Percentiles rank a stretch among this genome's conserved stretches.
phyloP scores from a whole-genome alignment of 2,329 filamentous ascomycete species.

The Arthroderma sp. region DNA sequence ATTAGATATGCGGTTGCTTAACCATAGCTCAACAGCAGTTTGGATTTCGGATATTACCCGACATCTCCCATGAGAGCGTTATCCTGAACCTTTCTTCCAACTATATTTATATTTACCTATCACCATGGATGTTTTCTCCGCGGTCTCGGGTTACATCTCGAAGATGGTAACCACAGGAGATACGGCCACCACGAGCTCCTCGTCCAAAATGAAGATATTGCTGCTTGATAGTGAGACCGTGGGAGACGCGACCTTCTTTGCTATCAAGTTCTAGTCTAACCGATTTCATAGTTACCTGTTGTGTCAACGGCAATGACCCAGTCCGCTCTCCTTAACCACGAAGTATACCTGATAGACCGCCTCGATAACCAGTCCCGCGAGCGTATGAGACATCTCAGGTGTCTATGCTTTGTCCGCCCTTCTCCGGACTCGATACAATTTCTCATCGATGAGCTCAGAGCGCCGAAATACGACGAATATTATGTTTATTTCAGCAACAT shows the following conservation, averaged over 20 bases:
- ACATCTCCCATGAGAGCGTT: background rate
- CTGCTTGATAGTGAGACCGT: conserved; percentile 85
- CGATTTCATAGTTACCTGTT: conserved; percentile 54
- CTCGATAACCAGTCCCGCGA: conserved; percentile 81
- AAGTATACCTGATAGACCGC: conserved; percentile 95
- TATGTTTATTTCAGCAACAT: conserved; percentile 97
- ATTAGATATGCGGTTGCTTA: background rate
- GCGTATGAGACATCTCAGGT: conserved; percentile 95
- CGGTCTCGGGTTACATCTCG: conserved; percentile 85
- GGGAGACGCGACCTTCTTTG: conserved; percentile 34
- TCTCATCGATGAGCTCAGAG: conserved; percentile 86
- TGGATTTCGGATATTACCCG: background rate
- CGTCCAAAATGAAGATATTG: conserved; percentile 96
- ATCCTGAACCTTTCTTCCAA: background rate
- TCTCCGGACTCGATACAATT: conserved; percentile 86
- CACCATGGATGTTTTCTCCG: conserved; percentile 82
- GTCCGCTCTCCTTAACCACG: conserved; percentile 85
- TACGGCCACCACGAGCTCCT: conserved; percentile 47
- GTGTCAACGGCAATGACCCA: conserved; percentile 93
- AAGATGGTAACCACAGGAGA: conserved; percentile 89
- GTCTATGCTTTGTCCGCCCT: conserved; percentile 83
- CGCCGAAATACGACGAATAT: conserved; percentile 96
- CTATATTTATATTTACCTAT: background rate
- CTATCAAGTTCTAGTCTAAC: conserved; percentile 19
- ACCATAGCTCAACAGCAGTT: background rate